A percentile compares a stretch with the other conserved stretches of the same genome.
These are phyloP conservation scores for Pseudogymnoascus sp. DNA, from an alignment of 2,329 filamentous ascomycete genomes.

Conservation along the genomic window DNA sequence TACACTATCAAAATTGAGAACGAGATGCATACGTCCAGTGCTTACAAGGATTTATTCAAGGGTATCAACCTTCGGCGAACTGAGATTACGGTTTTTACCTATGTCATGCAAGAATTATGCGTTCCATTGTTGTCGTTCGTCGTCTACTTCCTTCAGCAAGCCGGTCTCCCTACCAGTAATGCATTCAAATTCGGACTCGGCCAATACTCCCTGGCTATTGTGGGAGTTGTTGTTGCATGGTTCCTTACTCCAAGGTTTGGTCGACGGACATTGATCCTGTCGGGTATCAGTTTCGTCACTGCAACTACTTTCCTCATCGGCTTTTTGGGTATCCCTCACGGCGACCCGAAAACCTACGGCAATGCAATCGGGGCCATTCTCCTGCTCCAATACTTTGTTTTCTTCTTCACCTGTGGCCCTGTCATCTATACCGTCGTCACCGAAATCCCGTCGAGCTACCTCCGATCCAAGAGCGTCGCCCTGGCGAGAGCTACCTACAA, in stretches of 20 bases:
- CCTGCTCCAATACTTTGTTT: conserved; percentile 31
- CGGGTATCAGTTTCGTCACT: conserved; percentile 15
- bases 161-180: conserved; percentile 37
- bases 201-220: conserved; percentile 35
- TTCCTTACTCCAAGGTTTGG: conserved; percentile 16
- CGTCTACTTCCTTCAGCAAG: conserved; percentile 47
- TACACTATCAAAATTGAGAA: conserved; percentile 46
- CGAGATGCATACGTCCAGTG: conserved; percentile 31
- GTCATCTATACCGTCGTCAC: conserved; percentile 32
- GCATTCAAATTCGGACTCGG: conserved; percentile 46
- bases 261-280: conserved; percentile 18
- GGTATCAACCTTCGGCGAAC: conserved; percentile 38
- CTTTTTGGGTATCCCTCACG: conserved; percentile 13
- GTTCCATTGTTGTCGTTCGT: conserved; percentile 55
- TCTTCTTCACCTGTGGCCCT: conserved; percentile 35
- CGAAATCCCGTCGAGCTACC: conserved; percentile 33
- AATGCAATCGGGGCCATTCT: conserved; percentile 29
- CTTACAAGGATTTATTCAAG: conserved; percentile 39
- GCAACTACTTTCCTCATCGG: conserved; percentile 20
- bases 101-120: conserved; percentile 17
- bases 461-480: conserved; percentile 33
- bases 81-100: conserved; percentile 32
- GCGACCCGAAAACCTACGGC: conserved; percentile 11
- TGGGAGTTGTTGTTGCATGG: conserved; percentile 24
- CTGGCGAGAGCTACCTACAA: conserved; percentile 31